Percentiles rank a stretch among this genome's conserved stretches.
phyloP scores from a whole-genome alignment of 2,329 filamentous ascomycete genomes.

The Clathrospora elynae region DNA sequence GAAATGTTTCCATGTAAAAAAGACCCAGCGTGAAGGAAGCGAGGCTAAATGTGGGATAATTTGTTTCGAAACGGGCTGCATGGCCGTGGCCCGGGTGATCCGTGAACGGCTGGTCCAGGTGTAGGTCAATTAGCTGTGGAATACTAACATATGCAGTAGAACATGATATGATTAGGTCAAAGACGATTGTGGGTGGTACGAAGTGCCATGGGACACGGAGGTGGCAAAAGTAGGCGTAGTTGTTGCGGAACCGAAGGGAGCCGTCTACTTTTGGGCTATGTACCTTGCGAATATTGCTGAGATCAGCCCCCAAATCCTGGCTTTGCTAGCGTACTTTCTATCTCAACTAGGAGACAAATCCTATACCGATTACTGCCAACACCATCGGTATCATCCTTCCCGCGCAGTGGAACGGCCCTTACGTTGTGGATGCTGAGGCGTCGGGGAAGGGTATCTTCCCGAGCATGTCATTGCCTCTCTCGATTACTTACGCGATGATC shows the following conservation, averaged over 20 bases:
- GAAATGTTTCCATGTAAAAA: conserved; percentile 2
- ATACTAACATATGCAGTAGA: conserved; percentile 1
- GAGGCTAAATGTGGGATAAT: conserved; percentile 33
- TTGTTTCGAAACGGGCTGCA: conserved; percentile 33
- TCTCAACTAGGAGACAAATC: too few species aligned
- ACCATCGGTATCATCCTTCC: conserved; percentile 5
- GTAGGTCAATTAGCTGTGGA: conserved; percentile 12
- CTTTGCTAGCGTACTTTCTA: too few species aligned
- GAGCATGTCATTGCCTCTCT: neutral
- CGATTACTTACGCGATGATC: conserved; percentile 11
- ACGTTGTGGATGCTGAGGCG: too few species aligned
- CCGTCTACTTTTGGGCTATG: too few species aligned
- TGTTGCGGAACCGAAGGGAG: too few species aligned
- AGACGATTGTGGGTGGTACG: conserved; percentile 5
- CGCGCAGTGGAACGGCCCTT: conserved; percentile 10
- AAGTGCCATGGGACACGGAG: conserved; percentile 3
- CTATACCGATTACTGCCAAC: conserved; percentile 7
- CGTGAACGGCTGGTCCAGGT: conserved; percentile 31
- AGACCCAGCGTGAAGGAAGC: conserved; percentile 7
- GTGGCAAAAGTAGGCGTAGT: conserved; percentile 1
- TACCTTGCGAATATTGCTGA: too few species aligned
- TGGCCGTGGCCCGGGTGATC: conserved; percentile 18
- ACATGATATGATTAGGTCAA: conserved; percentile 16
- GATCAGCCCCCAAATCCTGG: too few species aligned
- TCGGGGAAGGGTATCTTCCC: conserved; percentile 5